A percentile compares a stretch with the other conserved stretches of the same genome.
Evolutionary conservation across 2,329 filamentous ascomycete species (phyloP).

Genomic region (Elsinoe perseae): DNA sequence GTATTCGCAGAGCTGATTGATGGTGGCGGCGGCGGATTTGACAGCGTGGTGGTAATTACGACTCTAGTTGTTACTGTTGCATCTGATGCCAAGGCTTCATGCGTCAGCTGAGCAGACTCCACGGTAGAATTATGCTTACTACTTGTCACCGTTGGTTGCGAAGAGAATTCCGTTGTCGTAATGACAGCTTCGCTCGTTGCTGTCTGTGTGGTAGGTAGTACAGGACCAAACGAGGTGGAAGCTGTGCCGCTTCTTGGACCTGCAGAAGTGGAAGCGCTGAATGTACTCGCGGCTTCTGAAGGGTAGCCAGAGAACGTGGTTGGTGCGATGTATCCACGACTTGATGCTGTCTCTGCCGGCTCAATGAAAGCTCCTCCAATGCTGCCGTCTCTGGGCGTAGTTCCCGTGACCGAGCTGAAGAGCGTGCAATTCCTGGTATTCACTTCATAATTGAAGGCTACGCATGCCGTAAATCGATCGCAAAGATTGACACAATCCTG

Average conservation of each 20-base stretch:
- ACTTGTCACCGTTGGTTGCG: not conserved
- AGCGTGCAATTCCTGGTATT: slow-evolving; percentile 24
- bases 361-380: slow-evolving; percentile 15
- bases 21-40: not conserved
- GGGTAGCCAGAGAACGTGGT: not conserved
- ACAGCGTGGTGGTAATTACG: slow-evolving; percentile 2
- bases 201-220: slow-evolving; percentile 20
- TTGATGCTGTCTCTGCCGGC: slow-evolving; percentile 9
- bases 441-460: slow-evolving; percentile 26
- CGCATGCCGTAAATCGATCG: slow-evolving; percentile 23
- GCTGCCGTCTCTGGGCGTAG: slow-evolving; percentile 22
- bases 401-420: slow-evolving; percentile 25
- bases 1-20: not conserved
- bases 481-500: slow-evolving; percentile 24
- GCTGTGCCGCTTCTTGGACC: not conserved
- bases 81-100: slow-evolving; percentile 11
- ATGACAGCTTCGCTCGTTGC: slow-evolving; percentile 8
- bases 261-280: not conserved
- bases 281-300: not conserved
- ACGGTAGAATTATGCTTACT: not conserved
- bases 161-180: not conserved
- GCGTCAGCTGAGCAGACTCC: not conserved
- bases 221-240: slow-evolving; percentile 1
- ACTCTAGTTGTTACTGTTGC: slow-evolving; percentile 15
- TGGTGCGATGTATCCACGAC: slow-evolving; percentile 6